These are phyloP conservation scores for Pseudocercospora vitis DNA, from an alignment of 2,329 filamentous ascomycete genomes.

Conservation along the genomic window DNA sequence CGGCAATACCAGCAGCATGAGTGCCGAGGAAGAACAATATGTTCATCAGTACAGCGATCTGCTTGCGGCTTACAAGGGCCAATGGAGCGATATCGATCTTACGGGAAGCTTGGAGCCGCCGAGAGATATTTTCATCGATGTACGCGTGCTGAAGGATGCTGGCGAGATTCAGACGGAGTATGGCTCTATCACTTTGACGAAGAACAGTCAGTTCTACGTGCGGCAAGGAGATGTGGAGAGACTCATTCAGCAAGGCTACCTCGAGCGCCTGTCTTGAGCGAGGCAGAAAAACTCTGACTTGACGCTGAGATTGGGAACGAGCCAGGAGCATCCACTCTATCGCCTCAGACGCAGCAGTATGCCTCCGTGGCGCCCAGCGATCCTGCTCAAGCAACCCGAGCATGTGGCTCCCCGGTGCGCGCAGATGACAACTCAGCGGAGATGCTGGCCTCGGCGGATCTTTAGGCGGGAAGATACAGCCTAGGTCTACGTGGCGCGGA, in stretches of 20 bases:
- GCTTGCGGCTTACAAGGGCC: conserved; percentile 92
- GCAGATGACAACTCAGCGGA: too few relatives aligned
- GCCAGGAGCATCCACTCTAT: too few relatives aligned
- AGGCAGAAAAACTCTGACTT: too few relatives aligned
- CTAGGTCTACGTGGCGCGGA: too few relatives aligned
- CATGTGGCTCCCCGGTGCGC: too few relatives aligned
- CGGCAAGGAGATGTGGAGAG: conserved; percentile 93
- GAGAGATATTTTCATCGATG: conserved; percentile 94
- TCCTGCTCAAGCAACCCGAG: too few relatives aligned
- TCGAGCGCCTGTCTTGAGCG: conserved; percentile 79
- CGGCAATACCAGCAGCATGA: conserved; percentile 52
- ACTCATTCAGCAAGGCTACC: conserved; percentile 88
- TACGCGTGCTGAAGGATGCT: conserved; percentile 91
- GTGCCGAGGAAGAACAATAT: conserved; percentile 95
- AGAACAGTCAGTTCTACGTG: conserved; percentile 98
- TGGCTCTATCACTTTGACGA: conserved; percentile 93
- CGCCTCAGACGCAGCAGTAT: too few relatives aligned
- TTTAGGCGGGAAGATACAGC: too few relatives aligned
- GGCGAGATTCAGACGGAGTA: conserved; percentile 99
- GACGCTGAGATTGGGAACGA: too few relatives aligned
- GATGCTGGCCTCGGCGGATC: too few relatives aligned
- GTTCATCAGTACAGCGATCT: conserved; percentile 88
- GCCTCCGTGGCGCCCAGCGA: too few relatives aligned
- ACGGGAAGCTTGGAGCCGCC: conserved; percentile 92
- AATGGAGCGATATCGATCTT: conserved; percentile 96